A percentile compares a stretch with the other conserved stretches of the same genome.
Evolutionary conservation across 148 eudicot genomes (phyloP).

Genomic region (Dysphania ambrosioides): DNA sequence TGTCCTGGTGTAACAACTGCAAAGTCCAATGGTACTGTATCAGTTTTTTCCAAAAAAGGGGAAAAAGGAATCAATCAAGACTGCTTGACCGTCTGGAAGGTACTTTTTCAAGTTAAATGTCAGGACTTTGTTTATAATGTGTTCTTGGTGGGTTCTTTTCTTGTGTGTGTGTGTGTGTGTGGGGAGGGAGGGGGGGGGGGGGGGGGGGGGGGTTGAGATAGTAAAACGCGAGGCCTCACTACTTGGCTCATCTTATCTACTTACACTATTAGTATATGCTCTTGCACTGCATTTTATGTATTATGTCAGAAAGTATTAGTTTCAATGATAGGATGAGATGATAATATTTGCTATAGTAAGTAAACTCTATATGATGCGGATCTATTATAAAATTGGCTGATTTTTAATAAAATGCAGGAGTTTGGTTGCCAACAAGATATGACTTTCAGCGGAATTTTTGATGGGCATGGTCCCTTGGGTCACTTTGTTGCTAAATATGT

Average conservation of each 20-base stretch:
- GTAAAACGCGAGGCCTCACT: background rate
- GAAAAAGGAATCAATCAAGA: conserved; percentile 78
- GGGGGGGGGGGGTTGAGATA: background rate
- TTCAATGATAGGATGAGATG: background rate
- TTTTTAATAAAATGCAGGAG: conserved; percentile 38
- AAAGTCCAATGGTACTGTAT: conserved; percentile 31
- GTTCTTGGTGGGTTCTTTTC: too few relatives aligned
- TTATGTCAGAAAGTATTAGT: background rate
- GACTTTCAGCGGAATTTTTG: conserved; percentile 85
- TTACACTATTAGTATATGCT: background rate
- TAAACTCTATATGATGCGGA: background rate
- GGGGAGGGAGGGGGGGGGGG: too few relatives aligned
- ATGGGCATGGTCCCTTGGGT: conserved; percentile 98
- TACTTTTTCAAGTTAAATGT: conserved; percentile 20
- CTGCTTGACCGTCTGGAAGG: conserved; percentile 66
- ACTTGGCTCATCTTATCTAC: too few relatives aligned
- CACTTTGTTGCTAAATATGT: conserved; percentile 74
- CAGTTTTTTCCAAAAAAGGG: conserved; percentile 57
- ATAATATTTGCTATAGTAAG: background rate
- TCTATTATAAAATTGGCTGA: background rate
- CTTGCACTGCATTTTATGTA: background rate
- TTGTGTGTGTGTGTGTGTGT: too few relatives aligned
- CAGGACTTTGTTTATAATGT: background rate
- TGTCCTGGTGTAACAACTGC: conserved; percentile 40
- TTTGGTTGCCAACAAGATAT: conserved; percentile 78